Evolutionary conservation across 2,329 filamentous ascomycete species (phyloP), one percentile per base, ranked within the genome.

Genomic region (Parastagonospora nodorum): DNA sequence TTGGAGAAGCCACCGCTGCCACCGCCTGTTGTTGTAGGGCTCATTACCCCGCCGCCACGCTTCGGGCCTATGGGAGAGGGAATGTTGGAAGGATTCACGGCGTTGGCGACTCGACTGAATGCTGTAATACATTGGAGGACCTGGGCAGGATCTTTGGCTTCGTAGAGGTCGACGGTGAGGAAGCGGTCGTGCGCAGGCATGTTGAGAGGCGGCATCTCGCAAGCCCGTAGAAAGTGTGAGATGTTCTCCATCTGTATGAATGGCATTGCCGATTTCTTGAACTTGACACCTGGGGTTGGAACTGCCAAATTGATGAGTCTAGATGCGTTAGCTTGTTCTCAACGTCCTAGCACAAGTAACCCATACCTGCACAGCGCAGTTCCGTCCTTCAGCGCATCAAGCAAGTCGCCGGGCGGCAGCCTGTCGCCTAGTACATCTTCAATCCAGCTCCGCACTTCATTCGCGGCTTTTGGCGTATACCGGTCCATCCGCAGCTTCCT

Each of bases 231-330:
- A 76, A 97, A 99, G 70, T 96, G 90, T 4, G 92, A 95, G 69
- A 99, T 97, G 73, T 99, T 99, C 75, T 99, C 94, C 92, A 97
- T 97, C 75, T 99, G 94, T 35, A 97, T 93, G 72, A 99, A 99
- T 0, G 94, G 94, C 93, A 97, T 97, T 35, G 86, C 78, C 1
- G 92, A 96, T 69, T 88, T 82, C 77, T 97, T 97, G 83, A 89
- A 97, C 73, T 88, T 91, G 76, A 96, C 84, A 29, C 88, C 88
- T 0, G 90, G 89, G 12, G 87, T 84, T 24, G 90, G 89, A 32
- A 88, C 75, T 29, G 84, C 89, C 49, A 93, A 81, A 69, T 96
- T 97, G 66, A 90, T 84, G 45, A 97, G 86, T 68, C 91, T 94
- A 27, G 10, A 19, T 8, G n/a, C 15, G 30, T 40, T 42, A 10